phyloP scores from a whole-genome alignment of 768 basidiomycete species.

The Gymnopilus dilepis region DNA sequence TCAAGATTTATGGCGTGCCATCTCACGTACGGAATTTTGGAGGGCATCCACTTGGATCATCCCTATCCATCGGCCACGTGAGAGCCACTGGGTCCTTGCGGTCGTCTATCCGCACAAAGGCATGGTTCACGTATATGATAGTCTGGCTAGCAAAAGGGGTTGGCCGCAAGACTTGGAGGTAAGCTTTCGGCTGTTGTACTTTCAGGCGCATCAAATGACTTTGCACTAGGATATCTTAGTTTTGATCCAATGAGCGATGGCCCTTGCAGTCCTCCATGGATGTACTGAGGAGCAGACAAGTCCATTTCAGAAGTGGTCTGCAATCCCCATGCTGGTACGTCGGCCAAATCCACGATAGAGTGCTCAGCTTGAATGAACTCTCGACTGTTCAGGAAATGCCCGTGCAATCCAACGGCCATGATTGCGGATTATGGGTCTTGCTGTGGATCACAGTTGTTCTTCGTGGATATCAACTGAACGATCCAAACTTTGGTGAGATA shows the following conservation, averaged over 20 bases:
- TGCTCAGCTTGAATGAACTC: too few relatives aligned
- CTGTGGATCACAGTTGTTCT: constrained; percentile 5
- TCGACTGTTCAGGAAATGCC: neutral
- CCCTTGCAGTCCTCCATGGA: too few relatives aligned
- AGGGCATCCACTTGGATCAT: constrained; percentile 38
- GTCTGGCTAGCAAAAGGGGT: neutral
- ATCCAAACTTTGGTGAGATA: neutral
- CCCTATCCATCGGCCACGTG: constrained; percentile 36
- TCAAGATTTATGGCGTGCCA: constrained; percentile 26
- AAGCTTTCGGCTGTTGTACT: too few relatives aligned
- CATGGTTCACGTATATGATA: neutral
- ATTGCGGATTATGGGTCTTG: constrained; percentile 14
- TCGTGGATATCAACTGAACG: constrained; percentile 2
- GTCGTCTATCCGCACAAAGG: constrained; percentile 15
- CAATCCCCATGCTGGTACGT: neutral
- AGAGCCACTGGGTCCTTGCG: constrained; percentile 39
- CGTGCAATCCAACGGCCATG: constrained; percentile 10
- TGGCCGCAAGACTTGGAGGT: neutral
- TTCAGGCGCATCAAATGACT: too few relatives aligned
- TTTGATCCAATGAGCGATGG: too few relatives aligned
- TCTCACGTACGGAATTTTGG: constrained; percentile 32
- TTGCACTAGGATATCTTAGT: neutral
- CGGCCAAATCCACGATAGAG: too few relatives aligned
- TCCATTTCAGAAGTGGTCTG: too few relatives aligned
- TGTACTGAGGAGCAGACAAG: too few relatives aligned